Percentiles rank a stretch among this genome's conserved stretches.
phyloP scores from a whole-genome alignment of 129 eudicot species.

The Flaveria brownii region DNA sequence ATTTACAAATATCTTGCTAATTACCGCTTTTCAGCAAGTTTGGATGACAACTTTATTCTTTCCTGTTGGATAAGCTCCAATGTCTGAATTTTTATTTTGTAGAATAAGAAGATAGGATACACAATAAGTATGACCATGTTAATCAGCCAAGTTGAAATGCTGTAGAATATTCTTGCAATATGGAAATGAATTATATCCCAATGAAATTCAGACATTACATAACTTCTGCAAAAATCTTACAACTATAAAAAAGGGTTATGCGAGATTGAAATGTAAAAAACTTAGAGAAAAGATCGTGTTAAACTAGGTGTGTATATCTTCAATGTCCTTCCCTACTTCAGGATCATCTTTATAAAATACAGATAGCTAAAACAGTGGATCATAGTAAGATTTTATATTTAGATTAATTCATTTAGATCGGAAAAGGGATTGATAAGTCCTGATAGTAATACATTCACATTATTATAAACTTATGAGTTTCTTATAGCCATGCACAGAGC shows the following conservation, averaged over 20 bases:
- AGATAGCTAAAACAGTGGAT: neutral
- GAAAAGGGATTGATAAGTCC: neutral
- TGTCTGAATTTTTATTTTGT: constrained; percentile 45
- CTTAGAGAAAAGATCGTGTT: neutral
- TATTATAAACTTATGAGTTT: neutral
- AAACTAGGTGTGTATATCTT: neutral
- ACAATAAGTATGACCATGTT: neutral
- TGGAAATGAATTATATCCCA: neutral
- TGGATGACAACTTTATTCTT: constrained; percentile 53
- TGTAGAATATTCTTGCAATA: neutral
- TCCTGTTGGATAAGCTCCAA: constrained; percentile 82
- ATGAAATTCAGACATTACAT: neutral
- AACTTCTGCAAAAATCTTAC: neutral
- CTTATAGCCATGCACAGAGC: neutral
- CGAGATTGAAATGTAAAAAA: neutral
- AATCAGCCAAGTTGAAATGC: constrained; percentile 18
- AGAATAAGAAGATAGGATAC: constrained; percentile 23
- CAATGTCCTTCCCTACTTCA: neutral
- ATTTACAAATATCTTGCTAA: constrained; percentile 12
- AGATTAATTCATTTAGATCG: neutral
- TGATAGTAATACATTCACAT: neutral
- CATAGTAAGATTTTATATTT: neutral
- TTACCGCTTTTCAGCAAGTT: constrained; percentile 70
- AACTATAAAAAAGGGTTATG: neutral
- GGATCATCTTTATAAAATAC: neutral